Percentiles rank a stretch among this genome's conserved stretches.
These are phyloP conservation scores for Aurantiochytrium sp. DNA, from an alignment of 108 stramenopile species.

Conservation along the genomic window DNA sequence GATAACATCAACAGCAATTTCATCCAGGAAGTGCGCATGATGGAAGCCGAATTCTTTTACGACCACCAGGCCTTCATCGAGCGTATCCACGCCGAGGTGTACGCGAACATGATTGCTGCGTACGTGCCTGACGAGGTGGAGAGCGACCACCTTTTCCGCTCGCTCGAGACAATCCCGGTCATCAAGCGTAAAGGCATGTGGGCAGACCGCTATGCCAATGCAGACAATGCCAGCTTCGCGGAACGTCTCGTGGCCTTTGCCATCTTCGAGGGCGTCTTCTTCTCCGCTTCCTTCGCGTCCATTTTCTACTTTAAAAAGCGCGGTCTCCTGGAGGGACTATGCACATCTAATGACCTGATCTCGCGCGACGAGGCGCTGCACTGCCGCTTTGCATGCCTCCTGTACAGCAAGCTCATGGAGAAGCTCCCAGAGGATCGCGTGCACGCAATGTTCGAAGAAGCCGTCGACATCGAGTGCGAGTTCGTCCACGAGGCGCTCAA, in stretches of 20 bases:
- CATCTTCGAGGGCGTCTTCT: slow-evolving; percentile 85
- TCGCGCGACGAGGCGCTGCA: slow-evolving; percentile 83
- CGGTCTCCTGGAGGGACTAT: slow-evolving; percentile 79
- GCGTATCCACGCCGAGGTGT: slow-evolving; percentile 81
- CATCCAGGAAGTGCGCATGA: slow-evolving; percentile 68
- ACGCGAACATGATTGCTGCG: slow-evolving; percentile 72
- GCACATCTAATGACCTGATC: slow-evolving; percentile 84
- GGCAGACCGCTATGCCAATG: slow-evolving; percentile 70
- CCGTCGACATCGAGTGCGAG: not conserved
- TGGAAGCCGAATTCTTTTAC: slow-evolving; percentile 83
- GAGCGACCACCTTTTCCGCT: slow-evolving; percentile 59
- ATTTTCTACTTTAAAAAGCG: slow-evolving; percentile 87
- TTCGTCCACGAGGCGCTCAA: slow-evolving; percentile 28
- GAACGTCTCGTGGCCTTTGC: slow-evolving; percentile 82
- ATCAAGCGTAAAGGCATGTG: slow-evolving; percentile 73
- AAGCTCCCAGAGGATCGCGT: not conserved
- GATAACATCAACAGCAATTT: slow-evolving; percentile 79
- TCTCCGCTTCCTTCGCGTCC: slow-evolving; percentile 81
- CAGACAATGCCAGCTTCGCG: slow-evolving; percentile 57
- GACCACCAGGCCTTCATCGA: slow-evolving; percentile 89
- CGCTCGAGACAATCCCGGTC: slow-evolving; percentile 65
- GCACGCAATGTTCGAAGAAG: not conserved
- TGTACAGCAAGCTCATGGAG: not conserved
- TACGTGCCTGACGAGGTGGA: slow-evolving; percentile 70
- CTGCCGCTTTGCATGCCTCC: slow-evolving; percentile 42